Percentiles rank a stretch among this genome's conserved stretches.
Conservation (phyloP, 2,329 filamentous ascomycete genomes). For the Alternaria sp. region DNA sequence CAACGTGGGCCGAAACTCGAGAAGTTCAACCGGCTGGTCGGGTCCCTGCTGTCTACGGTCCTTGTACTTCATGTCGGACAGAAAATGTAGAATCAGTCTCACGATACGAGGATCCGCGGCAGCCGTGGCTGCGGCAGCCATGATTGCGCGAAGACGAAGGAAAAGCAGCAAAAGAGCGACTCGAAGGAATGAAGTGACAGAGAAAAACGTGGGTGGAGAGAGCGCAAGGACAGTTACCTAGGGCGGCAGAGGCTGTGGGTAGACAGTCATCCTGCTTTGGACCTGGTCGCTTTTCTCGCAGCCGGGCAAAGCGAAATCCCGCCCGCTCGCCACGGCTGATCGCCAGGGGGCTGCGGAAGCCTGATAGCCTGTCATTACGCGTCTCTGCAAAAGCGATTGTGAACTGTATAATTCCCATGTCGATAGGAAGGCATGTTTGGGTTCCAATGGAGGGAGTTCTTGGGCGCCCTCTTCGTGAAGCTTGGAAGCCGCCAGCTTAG, state of each 20-base stretch:
- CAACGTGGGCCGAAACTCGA: conserved; percentile 47
- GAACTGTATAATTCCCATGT: conserved; percentile 10
- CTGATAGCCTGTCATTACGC: conserved; percentile 19
- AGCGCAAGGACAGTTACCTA: conserved; percentile 3
- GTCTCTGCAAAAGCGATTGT: not conserved
- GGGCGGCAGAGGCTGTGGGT: conserved; percentile 11
- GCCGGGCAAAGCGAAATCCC: conserved; percentile 19
- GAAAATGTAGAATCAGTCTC: conserved; percentile 35
- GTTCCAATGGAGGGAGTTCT: conserved; percentile 1
- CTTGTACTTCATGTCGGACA: conserved; percentile 45
- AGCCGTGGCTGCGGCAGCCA: conserved; percentile 34
- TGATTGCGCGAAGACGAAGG: conserved; percentile 23
- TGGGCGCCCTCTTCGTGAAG: conserved; percentile 3
- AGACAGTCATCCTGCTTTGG: conserved; percentile 25
- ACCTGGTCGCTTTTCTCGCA: conserved; percentile 18
- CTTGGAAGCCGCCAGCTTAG: conserved; percentile 14
- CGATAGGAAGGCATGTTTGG: conserved; percentile 6
- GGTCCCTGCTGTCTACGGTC: conserved; percentile 42
- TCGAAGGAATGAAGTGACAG: conserved; percentile 7
- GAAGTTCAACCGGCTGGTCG: conserved; percentile 44
- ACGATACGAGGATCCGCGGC: conserved; percentile 39
- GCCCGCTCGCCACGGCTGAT: conserved; percentile 20
- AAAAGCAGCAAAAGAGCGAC: conserved; percentile 13
- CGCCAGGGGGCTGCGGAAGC: conserved; percentile 26
- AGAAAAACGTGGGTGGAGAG: conserved; percentile 5